Conservation (phyloP, 2,329 filamentous ascomycete species). For the Arthrinium puccinioides region DNA sequence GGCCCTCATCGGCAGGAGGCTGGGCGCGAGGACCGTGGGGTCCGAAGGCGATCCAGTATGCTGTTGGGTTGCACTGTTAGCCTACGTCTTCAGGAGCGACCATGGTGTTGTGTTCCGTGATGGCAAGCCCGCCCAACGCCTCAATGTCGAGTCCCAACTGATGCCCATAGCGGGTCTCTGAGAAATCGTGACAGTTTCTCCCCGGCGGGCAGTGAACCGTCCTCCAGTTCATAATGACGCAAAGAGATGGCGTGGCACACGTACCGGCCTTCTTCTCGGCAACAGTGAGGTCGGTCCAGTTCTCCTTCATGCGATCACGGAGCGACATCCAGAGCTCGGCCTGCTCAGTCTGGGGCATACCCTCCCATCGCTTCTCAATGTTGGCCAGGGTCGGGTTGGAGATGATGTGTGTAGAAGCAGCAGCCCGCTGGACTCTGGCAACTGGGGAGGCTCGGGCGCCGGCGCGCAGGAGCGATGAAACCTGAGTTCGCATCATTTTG, state of each 20-base stretch:
- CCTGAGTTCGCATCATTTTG: slow-evolving; percentile 49
- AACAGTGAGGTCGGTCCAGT: slow-evolving; percentile 90
- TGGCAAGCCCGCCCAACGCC: no score
- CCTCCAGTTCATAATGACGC: no score
- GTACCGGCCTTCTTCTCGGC: slow-evolving; percentile 99
- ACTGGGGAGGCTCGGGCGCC: slow-evolving; percentile 27
- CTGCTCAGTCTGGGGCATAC: slow-evolving; percentile 96
- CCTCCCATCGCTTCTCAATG: slow-evolving; percentile 99
- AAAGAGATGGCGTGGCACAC: slow-evolving; percentile 31
- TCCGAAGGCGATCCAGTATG: slow-evolving; percentile 98
- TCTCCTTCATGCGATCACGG: slow-evolving; percentile 96
- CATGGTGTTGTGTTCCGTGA: no score
- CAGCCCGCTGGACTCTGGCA: slow-evolving; percentile 40
- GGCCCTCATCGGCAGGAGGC: slow-evolving; percentile 75
- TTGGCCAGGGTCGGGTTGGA: slow-evolving; percentile 95
- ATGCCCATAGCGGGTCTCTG: no score
- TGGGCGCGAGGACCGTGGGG: slow-evolving; percentile 86
- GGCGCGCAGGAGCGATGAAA: slow-evolving; percentile 45
- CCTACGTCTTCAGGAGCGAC: not conserved
- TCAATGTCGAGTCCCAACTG: no score
- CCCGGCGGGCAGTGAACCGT: no score
- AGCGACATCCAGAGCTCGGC: slow-evolving; percentile 98
- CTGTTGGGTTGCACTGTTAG: slow-evolving; percentile 40
- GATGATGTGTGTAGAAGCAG: slow-evolving; percentile 78
- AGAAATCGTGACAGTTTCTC: no score